Evolutionary conservation across 169 alveolate genomes (phyloP).

Genomic region (Cryptosporidium andersoni): DNA sequence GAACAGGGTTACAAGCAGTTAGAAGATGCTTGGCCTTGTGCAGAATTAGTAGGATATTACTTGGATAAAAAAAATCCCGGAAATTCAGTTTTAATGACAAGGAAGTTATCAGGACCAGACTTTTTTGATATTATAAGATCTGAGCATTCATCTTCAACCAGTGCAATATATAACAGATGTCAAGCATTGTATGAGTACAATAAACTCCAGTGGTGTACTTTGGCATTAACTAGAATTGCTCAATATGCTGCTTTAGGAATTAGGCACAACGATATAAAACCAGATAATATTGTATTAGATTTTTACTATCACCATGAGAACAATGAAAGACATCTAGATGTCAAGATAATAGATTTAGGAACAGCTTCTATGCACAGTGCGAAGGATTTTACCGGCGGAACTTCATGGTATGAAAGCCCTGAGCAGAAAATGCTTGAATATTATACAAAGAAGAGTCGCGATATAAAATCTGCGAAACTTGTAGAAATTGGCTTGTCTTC

Average conservation of each 20-base stretch:
- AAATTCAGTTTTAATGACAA: conserved; percentile 78
- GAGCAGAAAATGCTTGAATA: conserved; percentile 84
- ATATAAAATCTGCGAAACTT: conserved; percentile 78
- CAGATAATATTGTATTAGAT: conserved; percentile 86
- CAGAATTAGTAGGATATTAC: conserved; percentile 84
- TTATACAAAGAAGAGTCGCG: conserved; percentile 82
- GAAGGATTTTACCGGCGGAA: conserved; percentile 86
- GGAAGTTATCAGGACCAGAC: conserved; percentile 86
- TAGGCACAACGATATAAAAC: conserved; percentile 86
- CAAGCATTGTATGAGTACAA: conserved; percentile 84
- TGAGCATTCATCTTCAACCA: conserved; percentile 78
- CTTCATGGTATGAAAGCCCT: conserved; percentile 89
- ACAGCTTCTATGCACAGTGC: conserved; percentile 87
- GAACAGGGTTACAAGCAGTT: conserved; percentile 65
- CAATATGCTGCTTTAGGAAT: conserved; percentile 82
- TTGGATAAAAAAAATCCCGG: conserved; percentile 85
- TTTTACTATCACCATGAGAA: conserved; percentile 76
- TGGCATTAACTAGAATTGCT: conserved; percentile 84
- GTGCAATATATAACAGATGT: conserved; percentile 71
- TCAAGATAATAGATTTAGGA: conserved; percentile 84
- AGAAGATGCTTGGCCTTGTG: conserved; percentile 87
- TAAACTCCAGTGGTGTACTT: conserved; percentile 85
- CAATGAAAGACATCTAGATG: conserved; percentile 80
- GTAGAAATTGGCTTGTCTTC: conserved; percentile 80
- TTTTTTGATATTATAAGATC: conserved; percentile 84